phyloP scores from a whole-genome alignment of 129 eudicot genomes.

The Erigeron canadensis region DNA sequence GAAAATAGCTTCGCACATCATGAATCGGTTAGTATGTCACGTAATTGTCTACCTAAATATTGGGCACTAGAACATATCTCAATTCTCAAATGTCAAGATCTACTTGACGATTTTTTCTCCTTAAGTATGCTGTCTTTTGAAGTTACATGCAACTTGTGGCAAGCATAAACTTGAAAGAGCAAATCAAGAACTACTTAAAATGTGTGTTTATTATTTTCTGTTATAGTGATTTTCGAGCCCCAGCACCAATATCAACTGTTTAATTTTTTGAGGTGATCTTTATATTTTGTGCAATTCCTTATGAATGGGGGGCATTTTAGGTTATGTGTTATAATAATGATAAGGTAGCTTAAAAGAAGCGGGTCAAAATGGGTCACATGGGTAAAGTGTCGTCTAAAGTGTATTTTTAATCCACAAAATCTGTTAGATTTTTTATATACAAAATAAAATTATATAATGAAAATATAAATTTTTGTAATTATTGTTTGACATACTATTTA shows the following conservation, averaged over 20 bases:
- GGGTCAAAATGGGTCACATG: background rate
- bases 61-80: background rate
- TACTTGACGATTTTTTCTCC: background rate
- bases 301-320: background rate
- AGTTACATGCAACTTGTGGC: constrained; percentile 13
- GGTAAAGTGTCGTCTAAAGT: no score
- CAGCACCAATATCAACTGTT: background rate
- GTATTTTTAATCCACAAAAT: no score
- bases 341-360: background rate
- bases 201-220: background rate
- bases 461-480: no score
- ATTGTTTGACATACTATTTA: no score
- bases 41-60: background rate
- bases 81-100: background rate
- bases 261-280: background rate
- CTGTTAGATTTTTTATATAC: no score
- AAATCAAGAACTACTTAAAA: constrained; percentile 6
- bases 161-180: background rate
- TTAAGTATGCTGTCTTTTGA: constrained; percentile 2
- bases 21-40: constrained; percentile 8
- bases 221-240: background rate
- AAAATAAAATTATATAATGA: no score
- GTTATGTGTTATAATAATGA: background rate
- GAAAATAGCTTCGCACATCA: constrained; percentile 1
- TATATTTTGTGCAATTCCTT: background rate